Evolutionary conservation across 495 filamentous ascomycete genomes (phyloP).

Genomic region (Lasiosphaeris hirsuta): DNA sequence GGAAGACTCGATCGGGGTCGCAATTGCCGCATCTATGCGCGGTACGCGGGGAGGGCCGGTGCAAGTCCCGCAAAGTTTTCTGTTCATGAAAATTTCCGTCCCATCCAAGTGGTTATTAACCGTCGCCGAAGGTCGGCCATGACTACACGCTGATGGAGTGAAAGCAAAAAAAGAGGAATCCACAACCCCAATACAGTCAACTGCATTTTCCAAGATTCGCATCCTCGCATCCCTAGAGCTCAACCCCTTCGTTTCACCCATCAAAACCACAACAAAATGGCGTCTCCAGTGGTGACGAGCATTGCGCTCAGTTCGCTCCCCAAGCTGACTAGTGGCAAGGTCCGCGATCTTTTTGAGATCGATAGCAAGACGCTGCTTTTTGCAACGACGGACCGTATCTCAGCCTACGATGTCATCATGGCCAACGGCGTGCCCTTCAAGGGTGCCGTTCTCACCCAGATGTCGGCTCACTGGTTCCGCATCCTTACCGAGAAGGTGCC

Average conservation of each 20-base stretch:
- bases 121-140: slow-evolving; percentile 17
- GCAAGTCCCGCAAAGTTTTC: neutral
- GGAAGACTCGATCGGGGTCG: too few species aligned
- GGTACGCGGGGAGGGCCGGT: neutral
- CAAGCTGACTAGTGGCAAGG: slow-evolving; percentile 59
- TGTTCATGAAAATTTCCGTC: neutral
- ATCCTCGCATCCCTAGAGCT: too few species aligned
- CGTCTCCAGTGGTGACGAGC: slow-evolving; percentile 22
- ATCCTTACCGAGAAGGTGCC: slow-evolving; percentile 65
- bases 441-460: slow-evolving; percentile 77
- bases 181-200: neutral
- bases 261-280: slow-evolving; percentile 1
- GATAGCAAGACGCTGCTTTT: slow-evolving; percentile 78
- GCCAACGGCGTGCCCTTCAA: slow-evolving; percentile 83
- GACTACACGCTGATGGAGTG: neutral
- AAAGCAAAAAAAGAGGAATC: neutral
- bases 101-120: slow-evolving; percentile 1
- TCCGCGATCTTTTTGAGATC: slow-evolving; percentile 76
- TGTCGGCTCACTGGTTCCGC: slow-evolving; percentile 83
- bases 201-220: neutral
- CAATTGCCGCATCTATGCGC: too few species aligned
- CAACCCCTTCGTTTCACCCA: neutral
- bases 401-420: slow-evolving; percentile 91
- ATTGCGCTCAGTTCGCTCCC: slow-evolving; percentile 30
- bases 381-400: slow-evolving; percentile 82